phyloP scores from a whole-genome alignment of 1,284 basidiomycete genomes.

The Cutaneotrichosporon spelunceum region DNA sequence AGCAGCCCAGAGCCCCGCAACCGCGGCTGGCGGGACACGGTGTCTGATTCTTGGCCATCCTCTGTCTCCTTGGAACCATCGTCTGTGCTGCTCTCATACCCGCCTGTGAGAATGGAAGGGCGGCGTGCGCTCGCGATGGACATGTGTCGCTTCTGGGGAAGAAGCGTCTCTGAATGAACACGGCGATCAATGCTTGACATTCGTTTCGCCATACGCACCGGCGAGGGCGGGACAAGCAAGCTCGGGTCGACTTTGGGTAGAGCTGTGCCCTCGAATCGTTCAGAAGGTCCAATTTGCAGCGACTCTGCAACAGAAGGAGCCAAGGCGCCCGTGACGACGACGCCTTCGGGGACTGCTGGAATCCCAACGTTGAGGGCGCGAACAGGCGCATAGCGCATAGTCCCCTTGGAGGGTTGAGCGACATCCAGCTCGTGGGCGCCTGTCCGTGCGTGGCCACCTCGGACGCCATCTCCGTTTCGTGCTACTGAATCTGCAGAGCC shows the following conservation, averaged over 20 bases:
- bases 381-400: conserved; percentile 6
- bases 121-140: conserved; percentile 14
- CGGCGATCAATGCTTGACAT: conserved; percentile 13
- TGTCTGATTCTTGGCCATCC: neutral
- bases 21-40: neutral
- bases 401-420: conserved; percentile 1
- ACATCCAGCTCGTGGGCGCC: neutral
- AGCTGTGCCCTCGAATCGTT: conserved; percentile 46
- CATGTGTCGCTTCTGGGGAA: conserved; percentile 8
- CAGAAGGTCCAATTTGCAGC: conserved; percentile 63
- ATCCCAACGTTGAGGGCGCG: conserved; percentile 3
- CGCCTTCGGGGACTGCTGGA: neutral
- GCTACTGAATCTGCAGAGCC: neutral
- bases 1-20: neutral
- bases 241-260: neutral
- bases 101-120: conserved; percentile 36
- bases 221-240: neutral
- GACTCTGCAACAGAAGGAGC: conserved; percentile 63
- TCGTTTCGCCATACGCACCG: neutral
- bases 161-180: conserved; percentile 13
- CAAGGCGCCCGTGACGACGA: neutral
- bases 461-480: neutral
- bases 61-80: conserved; percentile 14
- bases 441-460: neutral
- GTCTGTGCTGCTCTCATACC: conserved; percentile 39